Evolutionary conservation across 208 protist species (phyloP).

Genomic region (Acanthamoeba triangularis): DNA sequence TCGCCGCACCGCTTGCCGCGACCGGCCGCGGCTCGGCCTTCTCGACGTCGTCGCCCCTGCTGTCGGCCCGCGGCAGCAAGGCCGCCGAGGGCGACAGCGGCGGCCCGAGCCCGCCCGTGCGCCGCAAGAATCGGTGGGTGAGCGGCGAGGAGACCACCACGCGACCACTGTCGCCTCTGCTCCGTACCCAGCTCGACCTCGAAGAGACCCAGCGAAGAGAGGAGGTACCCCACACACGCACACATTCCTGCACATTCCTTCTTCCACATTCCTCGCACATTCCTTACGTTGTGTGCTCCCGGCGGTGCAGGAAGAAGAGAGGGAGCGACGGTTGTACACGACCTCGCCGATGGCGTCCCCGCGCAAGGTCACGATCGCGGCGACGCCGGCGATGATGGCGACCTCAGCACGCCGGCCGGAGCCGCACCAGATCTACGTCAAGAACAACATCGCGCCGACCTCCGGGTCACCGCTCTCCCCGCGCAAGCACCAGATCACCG

Average conservation of each 20-base stretch:
- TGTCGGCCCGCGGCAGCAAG: neutral
- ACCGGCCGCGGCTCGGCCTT: neutral
- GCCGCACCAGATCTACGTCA: slow-evolving; percentile 1
- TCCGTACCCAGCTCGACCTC: neutral
- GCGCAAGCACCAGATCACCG: slow-evolving; percentile 16
- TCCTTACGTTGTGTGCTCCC: neutral
- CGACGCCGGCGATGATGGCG: neutral
- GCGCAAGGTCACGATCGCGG: slow-evolving; percentile 18
- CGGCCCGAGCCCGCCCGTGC: too few relatives aligned
- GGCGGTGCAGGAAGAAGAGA: neutral
- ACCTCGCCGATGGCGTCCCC: neutral
- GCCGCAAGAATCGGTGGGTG: neutral
- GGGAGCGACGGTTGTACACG: neutral
- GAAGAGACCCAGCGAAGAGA: neutral
- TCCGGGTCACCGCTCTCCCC: neutral
- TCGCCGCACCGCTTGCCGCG: neutral
- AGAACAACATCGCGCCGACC: neutral
- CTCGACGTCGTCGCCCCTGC: neutral
- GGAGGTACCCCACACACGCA: neutral
- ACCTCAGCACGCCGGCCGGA: neutral
- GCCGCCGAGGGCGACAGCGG: neutral
- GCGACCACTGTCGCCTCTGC: neutral
- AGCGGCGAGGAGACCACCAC: neutral
- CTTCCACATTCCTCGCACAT: neutral
- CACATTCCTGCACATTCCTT: neutral